Conservation (phyloP, 805 yeast species). For the Pichia scutulata region DNA sequence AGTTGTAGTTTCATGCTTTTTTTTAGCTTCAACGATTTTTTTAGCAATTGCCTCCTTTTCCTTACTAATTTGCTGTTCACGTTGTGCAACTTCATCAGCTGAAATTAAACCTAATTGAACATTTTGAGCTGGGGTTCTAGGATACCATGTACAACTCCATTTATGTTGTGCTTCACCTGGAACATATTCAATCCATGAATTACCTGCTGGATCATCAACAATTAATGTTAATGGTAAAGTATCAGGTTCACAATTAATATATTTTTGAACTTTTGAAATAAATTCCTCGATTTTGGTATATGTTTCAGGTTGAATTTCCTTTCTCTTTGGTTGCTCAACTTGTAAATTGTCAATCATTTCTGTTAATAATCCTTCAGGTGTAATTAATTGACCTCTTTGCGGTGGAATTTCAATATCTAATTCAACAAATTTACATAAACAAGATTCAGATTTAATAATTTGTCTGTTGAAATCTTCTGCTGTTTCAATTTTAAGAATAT, state of each 20-base stretch:
- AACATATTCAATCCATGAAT: conserved; percentile 87
- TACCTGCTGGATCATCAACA: conserved; percentile 92
- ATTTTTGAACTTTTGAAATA: conserved; percentile 49
- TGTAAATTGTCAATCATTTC: conserved; percentile 80
- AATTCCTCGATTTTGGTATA: conserved; percentile 70
- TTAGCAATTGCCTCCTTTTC: conserved; percentile 12
- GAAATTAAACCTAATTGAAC: conserved; percentile 75
- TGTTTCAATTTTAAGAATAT: conserved; percentile 58
- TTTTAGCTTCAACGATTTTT: conserved; percentile 8
- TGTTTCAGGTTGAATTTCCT: conserved; percentile 63
- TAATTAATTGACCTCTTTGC: conserved; percentile 86
- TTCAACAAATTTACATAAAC: conserved; percentile 71
- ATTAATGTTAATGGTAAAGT: conserved; percentile 69
- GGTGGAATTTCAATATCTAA: conserved; percentile 93
- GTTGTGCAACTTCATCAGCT: conserved; percentile 51
- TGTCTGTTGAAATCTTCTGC: conserved; percentile 79
- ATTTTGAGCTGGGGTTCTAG: conserved; percentile 83
- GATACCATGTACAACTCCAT: conserved; percentile 80
- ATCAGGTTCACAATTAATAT: conserved; percentile 58
- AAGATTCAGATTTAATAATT: conserved; percentile 84
- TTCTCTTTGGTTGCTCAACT: conserved; percentile 75
- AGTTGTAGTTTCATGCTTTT: conserved; percentile 25
- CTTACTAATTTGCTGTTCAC: conserved; percentile 31
- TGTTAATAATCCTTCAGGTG: conserved; percentile 77
- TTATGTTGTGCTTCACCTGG: conserved; percentile 87